Conservation (phyloP, 1,139 yeast species). For the Geotrichum reessii region DNA sequence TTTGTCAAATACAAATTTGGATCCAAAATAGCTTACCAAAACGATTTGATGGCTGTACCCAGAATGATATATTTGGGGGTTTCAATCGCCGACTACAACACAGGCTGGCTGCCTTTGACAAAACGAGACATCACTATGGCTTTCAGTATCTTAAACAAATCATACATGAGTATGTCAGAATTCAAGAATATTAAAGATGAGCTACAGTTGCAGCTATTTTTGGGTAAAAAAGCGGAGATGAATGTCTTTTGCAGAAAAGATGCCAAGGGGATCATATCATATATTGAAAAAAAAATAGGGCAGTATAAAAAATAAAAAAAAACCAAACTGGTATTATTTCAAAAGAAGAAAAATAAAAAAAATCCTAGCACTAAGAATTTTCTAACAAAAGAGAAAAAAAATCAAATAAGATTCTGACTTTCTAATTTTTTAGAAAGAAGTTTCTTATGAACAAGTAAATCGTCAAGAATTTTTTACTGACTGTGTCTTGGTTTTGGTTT, state of each 20-base stretch:
- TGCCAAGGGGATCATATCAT: conserved; percentile 19
- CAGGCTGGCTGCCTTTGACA: conserved; percentile 38
- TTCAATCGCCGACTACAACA: conserved; percentile 39
- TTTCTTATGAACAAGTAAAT: neutral
- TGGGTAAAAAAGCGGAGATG: conserved; percentile 57
- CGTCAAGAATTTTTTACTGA: neutral
- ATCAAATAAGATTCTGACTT: conserved; percentile 26
- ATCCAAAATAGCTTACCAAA: conserved; percentile 21
- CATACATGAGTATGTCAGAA: conserved; percentile 26
- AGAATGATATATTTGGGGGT: conserved; percentile 35
- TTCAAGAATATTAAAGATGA: conserved; percentile 39
- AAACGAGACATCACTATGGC: conserved; percentile 39
- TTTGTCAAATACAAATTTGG: conserved; percentile 41
- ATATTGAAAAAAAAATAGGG: conserved; percentile 20
- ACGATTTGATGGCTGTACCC: conserved; percentile 16
- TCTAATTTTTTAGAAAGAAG: conserved; percentile 3
- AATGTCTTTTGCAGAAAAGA: conserved; percentile 34
- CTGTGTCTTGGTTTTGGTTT: neutral
- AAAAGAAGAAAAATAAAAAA: neutral
- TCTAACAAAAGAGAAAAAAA: conserved; percentile 23
- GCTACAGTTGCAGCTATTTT: conserved; percentile 48
- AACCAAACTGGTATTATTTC: no score
- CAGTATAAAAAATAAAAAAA: neutral
- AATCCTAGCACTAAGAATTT: conserved; percentile 20
- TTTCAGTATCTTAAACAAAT: conserved; percentile 31